phyloP scores from a whole-genome alignment of 208 protist genomes.

The Tritrichomonas musculus region DNA sequence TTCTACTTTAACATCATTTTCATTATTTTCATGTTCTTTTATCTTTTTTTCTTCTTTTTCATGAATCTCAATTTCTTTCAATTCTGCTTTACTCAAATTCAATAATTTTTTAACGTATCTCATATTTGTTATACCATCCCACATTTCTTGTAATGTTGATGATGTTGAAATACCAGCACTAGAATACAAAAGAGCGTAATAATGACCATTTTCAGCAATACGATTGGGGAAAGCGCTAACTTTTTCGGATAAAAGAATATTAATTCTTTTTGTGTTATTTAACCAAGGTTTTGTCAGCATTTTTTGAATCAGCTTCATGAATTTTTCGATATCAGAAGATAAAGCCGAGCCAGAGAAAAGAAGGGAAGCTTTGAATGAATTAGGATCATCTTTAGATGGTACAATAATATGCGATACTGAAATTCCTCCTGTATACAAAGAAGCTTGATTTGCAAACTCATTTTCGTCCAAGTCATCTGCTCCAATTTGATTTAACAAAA shows the following conservation, averaged over 20 bases:
- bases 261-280: not conserved
- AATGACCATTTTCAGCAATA: not conserved
- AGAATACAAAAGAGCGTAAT: not conserved
- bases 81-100: not conserved
- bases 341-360: not conserved
- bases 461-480: not conserved
- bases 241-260: not conserved
- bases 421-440: not conserved
- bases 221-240: not conserved
- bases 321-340: not conserved
- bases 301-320: not conserved
- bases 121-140: not conserved
- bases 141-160: not conserved
- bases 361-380: not conserved
- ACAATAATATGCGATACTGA: not conserved
- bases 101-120: not conserved
- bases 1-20: not conserved
- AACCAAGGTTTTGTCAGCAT: not conserved
- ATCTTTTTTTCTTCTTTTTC: not conserved
- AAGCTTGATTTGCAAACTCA: not conserved
- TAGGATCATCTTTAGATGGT: not conserved
- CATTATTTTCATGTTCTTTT: not conserved
- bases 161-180: not conserved
- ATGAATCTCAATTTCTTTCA: not conserved
- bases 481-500: not conserved